phyloP scores from a whole-genome alignment of 257 asterid species.

The Cordia subcordata region DNA sequence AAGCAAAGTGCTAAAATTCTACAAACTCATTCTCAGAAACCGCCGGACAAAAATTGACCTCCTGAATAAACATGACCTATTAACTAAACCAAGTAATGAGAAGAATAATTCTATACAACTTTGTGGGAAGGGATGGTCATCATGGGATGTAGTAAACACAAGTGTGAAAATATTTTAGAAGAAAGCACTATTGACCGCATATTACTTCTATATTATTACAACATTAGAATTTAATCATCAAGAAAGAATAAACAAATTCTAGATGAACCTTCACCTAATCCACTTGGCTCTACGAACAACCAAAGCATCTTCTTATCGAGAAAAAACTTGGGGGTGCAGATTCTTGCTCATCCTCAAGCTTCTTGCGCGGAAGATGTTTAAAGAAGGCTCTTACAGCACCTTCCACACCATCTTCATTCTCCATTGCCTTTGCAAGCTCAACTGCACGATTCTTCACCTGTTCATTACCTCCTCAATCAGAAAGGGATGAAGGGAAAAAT shows the following conservation, averaged over 20 bases:
- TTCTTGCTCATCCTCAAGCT: conserved; percentile 36
- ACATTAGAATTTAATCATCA: too few species aligned
- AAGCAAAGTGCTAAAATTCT: too few species aligned
- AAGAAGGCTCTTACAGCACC: conserved; percentile 95
- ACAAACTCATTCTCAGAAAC: too few species aligned
- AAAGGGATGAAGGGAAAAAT: conserved; percentile 1
- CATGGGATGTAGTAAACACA: too few species aligned
- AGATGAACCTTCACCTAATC: background rate
- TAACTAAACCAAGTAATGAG: too few species aligned
- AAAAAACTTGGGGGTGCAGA: conserved; percentile 42
- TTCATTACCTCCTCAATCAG: conserved; percentile 12
- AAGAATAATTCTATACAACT: background rate
- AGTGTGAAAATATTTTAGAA: background rate
- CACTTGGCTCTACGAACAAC: conserved; percentile 56
- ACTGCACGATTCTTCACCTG: conserved; percentile 90
- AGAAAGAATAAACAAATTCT: too few species aligned
- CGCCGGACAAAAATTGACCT: too few species aligned
- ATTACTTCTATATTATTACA: too few species aligned
- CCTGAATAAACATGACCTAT: background rate
- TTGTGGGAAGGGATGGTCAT: too few species aligned
- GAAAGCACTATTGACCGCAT: background rate
- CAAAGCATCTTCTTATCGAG: conserved; percentile 73
- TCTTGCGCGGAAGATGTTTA: conserved; percentile 72
- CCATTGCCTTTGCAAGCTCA: conserved; percentile 88
- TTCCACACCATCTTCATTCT: conserved; percentile 83